A percentile compares a stretch with the other conserved stretches of the same genome.
Evolutionary conservation across 306 rosid species (phyloP).

Genomic region (Cucumis melo): DNA sequence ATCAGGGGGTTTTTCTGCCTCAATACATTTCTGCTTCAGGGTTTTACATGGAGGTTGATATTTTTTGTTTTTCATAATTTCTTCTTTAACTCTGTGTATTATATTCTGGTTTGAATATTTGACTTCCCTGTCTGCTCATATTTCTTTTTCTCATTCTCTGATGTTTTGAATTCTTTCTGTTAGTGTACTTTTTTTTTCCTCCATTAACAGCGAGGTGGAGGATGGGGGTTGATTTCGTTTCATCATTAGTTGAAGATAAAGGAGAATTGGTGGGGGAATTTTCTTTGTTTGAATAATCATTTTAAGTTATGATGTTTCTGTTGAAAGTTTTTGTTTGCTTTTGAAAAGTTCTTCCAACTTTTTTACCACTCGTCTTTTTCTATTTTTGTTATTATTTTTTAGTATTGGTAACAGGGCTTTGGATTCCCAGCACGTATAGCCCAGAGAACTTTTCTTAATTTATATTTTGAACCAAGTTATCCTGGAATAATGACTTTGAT

Average conservation of each 20-base stretch:
- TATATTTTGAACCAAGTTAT: neutral
- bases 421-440: conserved; percentile 4
- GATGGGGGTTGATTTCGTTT: neutral
- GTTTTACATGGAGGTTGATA: neutral
- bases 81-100: neutral
- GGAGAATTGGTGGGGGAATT: conserved; percentile 8
- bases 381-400: neutral
- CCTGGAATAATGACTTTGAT: neutral
- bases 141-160: neutral
- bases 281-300: neutral
- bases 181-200: neutral
- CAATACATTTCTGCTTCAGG: neutral
- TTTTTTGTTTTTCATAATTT: neutral
- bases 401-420: conserved; percentile 2
- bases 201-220: neutral
- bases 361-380: neutral
- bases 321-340: conserved; percentile 12
- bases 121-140: neutral
- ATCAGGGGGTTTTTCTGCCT: conserved; percentile 3
- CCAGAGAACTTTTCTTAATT: neutral
- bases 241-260: conserved; percentile 6
- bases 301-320: conserved; percentile 5
- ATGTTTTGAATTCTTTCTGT: neutral
- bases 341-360: conserved; percentile 5
- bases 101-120: neutral